A percentile compares a stretch with the other conserved stretches of the same genome.
Conservation (phyloP, 129 eudicot species). For the Centella asiatica region DNA sequence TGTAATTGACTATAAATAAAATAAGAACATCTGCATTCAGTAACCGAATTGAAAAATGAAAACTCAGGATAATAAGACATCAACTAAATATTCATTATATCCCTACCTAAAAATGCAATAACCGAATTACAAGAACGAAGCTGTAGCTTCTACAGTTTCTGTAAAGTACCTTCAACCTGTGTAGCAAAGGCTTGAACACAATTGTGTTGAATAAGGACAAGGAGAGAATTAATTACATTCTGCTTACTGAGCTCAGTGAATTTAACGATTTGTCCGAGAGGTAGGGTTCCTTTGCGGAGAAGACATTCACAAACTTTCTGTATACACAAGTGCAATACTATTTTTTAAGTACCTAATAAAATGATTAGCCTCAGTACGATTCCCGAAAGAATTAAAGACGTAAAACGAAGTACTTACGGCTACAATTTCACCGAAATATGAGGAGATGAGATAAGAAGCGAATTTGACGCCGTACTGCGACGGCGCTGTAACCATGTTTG, state of each 20-base stretch:
- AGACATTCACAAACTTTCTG: constrained; percentile 95
- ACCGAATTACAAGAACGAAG: background rate
- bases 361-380: background rate
- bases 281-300: constrained; percentile 60
- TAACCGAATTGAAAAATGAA: too few relatives aligned
- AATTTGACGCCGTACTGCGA: constrained; percentile 73
- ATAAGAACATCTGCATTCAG: too few relatives aligned
- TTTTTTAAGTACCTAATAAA: background rate
- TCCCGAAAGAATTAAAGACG: background rate
- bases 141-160: background rate
- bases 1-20: too few relatives aligned
- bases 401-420: constrained; percentile 30
- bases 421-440: constrained; percentile 59
- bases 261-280: constrained; percentile 33
- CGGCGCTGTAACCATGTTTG: constrained; percentile 29
- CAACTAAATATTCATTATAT: background rate
- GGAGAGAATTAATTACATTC: constrained; percentile 49
- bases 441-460: constrained; percentile 55
- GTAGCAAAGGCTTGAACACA: constrained; percentile 81
- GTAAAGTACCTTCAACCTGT: constrained; percentile 49
- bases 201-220: constrained; percentile 76
- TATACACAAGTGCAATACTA: background rate
- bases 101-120: background rate
- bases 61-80: too few relatives aligned
- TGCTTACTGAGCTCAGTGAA: constrained; percentile 51